A percentile compares a stretch with the other conserved stretches of the same genome.
Conservation (phyloP, 306 rosid genomes). For the Abrus precatorius region DNA sequence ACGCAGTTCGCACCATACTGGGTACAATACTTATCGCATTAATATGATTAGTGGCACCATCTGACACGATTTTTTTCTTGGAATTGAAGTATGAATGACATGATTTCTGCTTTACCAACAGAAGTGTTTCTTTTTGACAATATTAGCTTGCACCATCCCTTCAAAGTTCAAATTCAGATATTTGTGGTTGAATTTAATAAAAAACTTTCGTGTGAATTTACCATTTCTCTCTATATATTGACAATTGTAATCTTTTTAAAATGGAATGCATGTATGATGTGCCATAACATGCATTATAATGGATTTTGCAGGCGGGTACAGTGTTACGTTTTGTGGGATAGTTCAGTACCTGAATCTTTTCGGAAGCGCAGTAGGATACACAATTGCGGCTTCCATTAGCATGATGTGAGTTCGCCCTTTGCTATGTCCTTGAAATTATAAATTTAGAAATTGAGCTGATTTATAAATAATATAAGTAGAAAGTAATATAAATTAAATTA, state of each 20-base stretch:
- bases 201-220: not conserved
- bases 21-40: slow-evolving; percentile 43
- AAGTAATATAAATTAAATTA: slow-evolving; percentile 8
- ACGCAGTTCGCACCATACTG: slow-evolving; percentile 61
- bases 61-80: not conserved
- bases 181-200: not conserved
- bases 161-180: not conserved
- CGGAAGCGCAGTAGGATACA: slow-evolving; percentile 68
- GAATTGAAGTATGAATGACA: not conserved
- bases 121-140: not conserved
- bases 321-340: slow-evolving; percentile 55
- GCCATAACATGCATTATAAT: slow-evolving; percentile 13
- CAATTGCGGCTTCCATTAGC: slow-evolving; percentile 69
- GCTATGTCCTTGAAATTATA: not conserved
- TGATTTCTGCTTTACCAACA: slow-evolving; percentile 4
- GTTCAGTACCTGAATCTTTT: slow-evolving; percentile 61
- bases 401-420: slow-evolving; percentile 62
- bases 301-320: slow-evolving; percentile 59
- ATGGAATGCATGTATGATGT: slow-evolving; percentile 10
- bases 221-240: not conserved
- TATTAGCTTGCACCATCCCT: not conserved
- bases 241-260: not conserved
- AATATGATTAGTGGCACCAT: not conserved
- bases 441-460: slow-evolving; percentile 23
- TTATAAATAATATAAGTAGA: not conserved